Evolutionary conservation across 176 grass and related monocot species (phyloP), one percentile per base, ranked within the genome.

Genomic region (Otatea glauca): DNA sequence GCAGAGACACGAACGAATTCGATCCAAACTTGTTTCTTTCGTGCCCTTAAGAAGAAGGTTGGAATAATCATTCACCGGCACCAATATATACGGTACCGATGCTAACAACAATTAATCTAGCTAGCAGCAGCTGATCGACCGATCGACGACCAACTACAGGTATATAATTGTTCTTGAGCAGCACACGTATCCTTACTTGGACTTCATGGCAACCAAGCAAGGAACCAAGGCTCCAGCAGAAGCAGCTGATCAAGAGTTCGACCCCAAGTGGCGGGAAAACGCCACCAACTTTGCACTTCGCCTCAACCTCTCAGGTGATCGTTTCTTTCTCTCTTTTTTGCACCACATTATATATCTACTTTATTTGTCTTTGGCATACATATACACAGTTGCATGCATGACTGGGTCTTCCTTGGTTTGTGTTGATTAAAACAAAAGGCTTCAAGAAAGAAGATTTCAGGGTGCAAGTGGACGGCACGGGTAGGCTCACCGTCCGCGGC

Each of bases 391-490:
- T 58, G 21, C 21, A 58, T 70, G 41, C 20, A 39, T 8, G 55
- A 58, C 55, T 23, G 18, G 54, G 54, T 56, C 20, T 56, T 25
- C 5, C 5, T 15, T 21, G 3, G 0, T 50, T 9, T 53, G 4
- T 44, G 10, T 24, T 78, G 39, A 21, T 63, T 63, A 24, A 58
- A 58, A 58, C 20, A 62, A 61, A 74, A 85, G 93, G 89, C 20
- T 90, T 93, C 82, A 85, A 7, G 49, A 90, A 90, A 62, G 85
- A 92, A 53, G 88, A 95, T 77, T 86, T 98, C 76, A 71, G 68
- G 29, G 91, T 98, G 21, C 85, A 87, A 58, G 39, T 93, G 7
- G 88, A 93, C 79, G 13, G 43, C 75, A 29, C 84, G 17, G 89
- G 89, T 12, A 93, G 89, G 65, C 68, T 98, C 69, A 83, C 82